A percentile compares a stretch with the other conserved stretches of the same genome.
phyloP scores from a whole-genome alignment of 179 eudicot genomes.

The Nepenthes alata region DNA sequence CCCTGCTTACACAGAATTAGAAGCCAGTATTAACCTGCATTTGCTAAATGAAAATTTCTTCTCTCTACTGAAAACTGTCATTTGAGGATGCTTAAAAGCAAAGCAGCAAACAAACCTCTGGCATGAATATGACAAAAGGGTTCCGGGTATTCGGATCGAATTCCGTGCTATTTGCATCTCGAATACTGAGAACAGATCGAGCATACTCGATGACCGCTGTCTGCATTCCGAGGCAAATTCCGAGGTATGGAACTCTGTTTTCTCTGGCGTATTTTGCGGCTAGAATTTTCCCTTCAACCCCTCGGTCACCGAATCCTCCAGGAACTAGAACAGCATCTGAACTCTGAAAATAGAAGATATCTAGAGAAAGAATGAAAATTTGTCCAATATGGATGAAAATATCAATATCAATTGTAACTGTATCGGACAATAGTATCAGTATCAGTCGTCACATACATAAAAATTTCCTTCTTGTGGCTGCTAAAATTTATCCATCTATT shows the following conservation, averaged over 20 bases:
- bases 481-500: too few species aligned
- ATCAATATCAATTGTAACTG: too few species aligned
- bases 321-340: constrained; percentile 91
- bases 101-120: constrained; percentile 47
- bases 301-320: constrained; percentile 99
- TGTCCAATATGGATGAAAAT: too few species aligned
- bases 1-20: constrained; percentile 34
- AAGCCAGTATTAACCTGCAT: too few species aligned
- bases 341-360: constrained; percentile 31
- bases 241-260: constrained; percentile 78
- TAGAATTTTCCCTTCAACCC: constrained; percentile 85
- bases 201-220: constrained; percentile 86
- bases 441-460: too few species aligned
- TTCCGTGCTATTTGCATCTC: constrained; percentile 81
- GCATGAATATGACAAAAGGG: constrained; percentile 94
- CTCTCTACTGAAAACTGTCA: too few species aligned
- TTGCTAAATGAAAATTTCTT: too few species aligned
- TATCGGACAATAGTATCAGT: too few species aligned
- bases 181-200: constrained; percentile 60
- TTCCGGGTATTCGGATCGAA: constrained; percentile 51
- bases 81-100: too few species aligned
- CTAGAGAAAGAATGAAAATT: neutral
- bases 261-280: constrained; percentile 95
- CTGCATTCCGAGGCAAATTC: constrained; percentile 99
- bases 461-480: too few species aligned